A percentile compares a stretch with the other conserved stretches of the same genome.
These are phyloP conservation scores for Phytopythium mirpurense DNA, from an alignment of 352 stramenopile genomes.

Conservation along the genomic window DNA sequence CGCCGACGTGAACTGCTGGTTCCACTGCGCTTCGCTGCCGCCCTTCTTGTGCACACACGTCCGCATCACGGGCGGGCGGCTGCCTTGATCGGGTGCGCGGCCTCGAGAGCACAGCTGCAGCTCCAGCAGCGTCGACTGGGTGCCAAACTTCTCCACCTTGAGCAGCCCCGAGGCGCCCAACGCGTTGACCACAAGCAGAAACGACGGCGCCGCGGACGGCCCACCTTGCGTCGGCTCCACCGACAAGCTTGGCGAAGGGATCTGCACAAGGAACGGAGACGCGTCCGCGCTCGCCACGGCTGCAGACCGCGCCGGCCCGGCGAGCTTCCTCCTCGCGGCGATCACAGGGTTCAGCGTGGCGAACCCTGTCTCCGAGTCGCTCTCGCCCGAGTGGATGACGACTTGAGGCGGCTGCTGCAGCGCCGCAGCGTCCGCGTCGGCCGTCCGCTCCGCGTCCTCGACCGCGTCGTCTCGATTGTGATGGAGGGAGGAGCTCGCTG, in stretches of 20 bases:
- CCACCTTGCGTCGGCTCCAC: slow-evolving; percentile 6
- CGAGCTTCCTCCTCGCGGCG: slow-evolving; percentile 4
- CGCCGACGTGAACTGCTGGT: slow-evolving; percentile 63
- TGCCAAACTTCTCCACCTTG: slow-evolving; percentile 76
- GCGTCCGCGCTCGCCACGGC: slow-evolving; percentile 8
- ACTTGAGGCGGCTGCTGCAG: slow-evolving; percentile 32
- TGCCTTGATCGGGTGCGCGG: slow-evolving; percentile 8
- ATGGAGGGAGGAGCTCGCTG: slow-evolving; percentile 43
- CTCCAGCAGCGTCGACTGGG: slow-evolving; percentile 66
- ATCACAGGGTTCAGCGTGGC: slow-evolving; percentile 68
- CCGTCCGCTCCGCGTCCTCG: not conserved
- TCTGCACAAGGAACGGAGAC: slow-evolving; percentile 10
- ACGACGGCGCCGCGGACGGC: not conserved
- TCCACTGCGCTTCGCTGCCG: slow-evolving; percentile 77
- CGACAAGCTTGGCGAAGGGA: not conserved
- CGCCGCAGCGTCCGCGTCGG: not conserved
- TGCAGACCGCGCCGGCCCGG: slow-evolving; percentile 13
- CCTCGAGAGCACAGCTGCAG: slow-evolving; percentile 28
- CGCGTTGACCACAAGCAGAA: slow-evolving; percentile 51
- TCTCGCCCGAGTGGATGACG: slow-evolving; percentile 71
- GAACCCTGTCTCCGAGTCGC: slow-evolving; percentile 50
- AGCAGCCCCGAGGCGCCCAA: slow-evolving; percentile 47
- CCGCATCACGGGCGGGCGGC: slow-evolving; percentile 27
- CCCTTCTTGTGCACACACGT: slow-evolving; percentile 77
- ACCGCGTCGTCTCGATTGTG: not conserved